Evolutionary conservation across 768 basidiomycete species (phyloP).

Genomic region (Lactarius trivialis): DNA sequence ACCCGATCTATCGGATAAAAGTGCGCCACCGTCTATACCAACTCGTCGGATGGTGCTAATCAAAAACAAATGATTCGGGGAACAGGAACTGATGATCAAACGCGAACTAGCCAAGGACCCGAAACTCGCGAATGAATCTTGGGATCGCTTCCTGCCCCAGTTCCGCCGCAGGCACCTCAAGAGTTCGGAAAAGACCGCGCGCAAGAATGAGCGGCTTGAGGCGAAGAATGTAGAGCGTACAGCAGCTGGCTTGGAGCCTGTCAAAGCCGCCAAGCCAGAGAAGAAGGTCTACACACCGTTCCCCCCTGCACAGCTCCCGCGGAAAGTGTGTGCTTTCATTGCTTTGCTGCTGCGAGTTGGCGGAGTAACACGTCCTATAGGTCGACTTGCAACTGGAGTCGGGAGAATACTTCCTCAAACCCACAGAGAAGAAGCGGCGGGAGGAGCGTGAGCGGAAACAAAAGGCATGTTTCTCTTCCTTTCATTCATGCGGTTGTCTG

Average conservation of each 20-base stretch:
- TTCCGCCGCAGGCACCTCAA: conserved; percentile 91
- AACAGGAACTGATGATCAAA: conserved; percentile 94
- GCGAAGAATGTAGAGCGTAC: conserved; percentile 57
- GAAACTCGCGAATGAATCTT: conserved; percentile 85
- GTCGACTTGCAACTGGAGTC: conserved; percentile 92
- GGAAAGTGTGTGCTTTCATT: conserved; percentile 54
- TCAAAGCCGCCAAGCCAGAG: conserved; percentile 39
- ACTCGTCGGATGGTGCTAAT: neutral
- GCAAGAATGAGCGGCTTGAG: conserved; percentile 71
- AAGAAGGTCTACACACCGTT: conserved; percentile 99
- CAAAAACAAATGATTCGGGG: neutral
- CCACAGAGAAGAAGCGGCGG: conserved; percentile 73
- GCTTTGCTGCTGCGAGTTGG: neutral
- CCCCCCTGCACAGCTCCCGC: conserved; percentile 89
- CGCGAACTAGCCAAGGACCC: conserved; percentile 98
- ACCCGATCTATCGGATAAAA: conserved; percentile 99
- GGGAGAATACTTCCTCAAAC: conserved; percentile 97
- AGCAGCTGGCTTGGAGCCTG: conserved; percentile 56
- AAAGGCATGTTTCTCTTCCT: conserved; percentile 44
- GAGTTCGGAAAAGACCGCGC: conserved; percentile 88
- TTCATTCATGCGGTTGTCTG: conserved; percentile 1
- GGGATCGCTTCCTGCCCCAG: conserved; percentile 96
- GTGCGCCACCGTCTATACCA: conserved; percentile 34
- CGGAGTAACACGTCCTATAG: conserved; percentile 31
- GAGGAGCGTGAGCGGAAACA: conserved; percentile 68